Base-by-base conservation (phyloP, 1,284 basidiomycete species). In the Cronartium quercuum region DNA sequence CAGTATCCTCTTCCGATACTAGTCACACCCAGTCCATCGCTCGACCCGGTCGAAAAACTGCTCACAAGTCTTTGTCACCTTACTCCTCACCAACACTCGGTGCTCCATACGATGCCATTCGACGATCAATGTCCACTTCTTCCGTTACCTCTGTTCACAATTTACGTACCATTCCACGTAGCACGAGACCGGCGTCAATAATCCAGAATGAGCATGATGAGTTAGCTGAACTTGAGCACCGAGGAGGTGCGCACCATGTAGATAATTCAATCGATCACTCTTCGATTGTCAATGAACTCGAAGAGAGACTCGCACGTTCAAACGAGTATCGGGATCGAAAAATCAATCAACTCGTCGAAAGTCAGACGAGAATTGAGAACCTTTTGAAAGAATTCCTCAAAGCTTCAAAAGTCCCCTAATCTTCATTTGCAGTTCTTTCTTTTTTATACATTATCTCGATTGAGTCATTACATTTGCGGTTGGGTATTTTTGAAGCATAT, bases 121-220 rank as follows among this genome's bases (percentile, higher is more conserved):
- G n/a, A 13, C 6, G 18, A 34, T 29, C 9, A 34, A 58, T 3
- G 6, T 58, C 24, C 38, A 29, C 9, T 6, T 44, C 10, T 62
- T 61, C 18, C 6, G 40, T 15, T 42, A 63, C 6, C 60, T 70
- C 40, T 40, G 62, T 37, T 18, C 68, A n/a, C 40, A 35, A 15
- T 34, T 21, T 1, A 61, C 42, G n/a, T 44, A 63, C 61, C 42
- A 71, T 29, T 47, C 51, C n/a, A 10, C n/a, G 18, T 18, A 55
- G 51, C 29, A 55, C 51, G 29, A 73, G 64, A 55, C 69, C 69
- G 12, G 69, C 69, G 6, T 73, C 69, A 13, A 73, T 73, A 34
- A 73, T 73, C 21, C 69, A 73, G 41, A 62, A 73, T 35, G 67
- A 69, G 35, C 35, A 61, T 35, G 69, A 65, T 37, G 69, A 73